Evolutionary conservation across 306 rosid species (phyloP), one percentile per base, ranked within the genome.

Genomic region (Myrica gale): DNA sequence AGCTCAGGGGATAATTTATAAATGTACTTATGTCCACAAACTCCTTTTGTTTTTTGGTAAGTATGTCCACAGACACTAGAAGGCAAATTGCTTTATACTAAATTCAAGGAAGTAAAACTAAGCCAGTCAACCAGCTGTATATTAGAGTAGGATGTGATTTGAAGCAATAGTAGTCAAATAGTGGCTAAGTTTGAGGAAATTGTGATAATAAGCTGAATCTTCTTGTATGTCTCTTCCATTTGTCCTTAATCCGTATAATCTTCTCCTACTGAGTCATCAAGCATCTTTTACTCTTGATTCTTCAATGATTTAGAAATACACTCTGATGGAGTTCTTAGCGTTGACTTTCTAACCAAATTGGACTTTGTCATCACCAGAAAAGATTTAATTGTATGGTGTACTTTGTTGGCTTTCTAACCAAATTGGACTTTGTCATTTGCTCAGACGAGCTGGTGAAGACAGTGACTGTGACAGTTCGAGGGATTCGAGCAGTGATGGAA

Each of bases 401-500:
- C 3, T 58, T 45, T 72, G 23, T 69, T 73, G 37, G 56, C 20
- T 39, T 76, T 65, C 74, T 73, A 56, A 77, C 68, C 5, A 13
- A 70, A 23, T 72, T 73, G 78, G 37, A 23, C 68, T 77, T 81
- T 75, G 56, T 75, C 26, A 12, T 81, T 66, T 56, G 71, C 75
- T 56, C 85, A 89, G 97, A 89, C 88, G 62, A 78, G 69, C 26
- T 23, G 67, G 85, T 60, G 91, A 89, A 81, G 97, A 90, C 72
- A 85, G 87, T 72, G 96, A 91, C 32, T 54, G 58, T 62, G 96
- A 91, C 78, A 85, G 62, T 73, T 87, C 69, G 72, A 78, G 83
- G 80, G 97, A 91, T 82, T 88, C 94, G 50, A 89, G 98, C 76
- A 94, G 97, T 16, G 96, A 90, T 56, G 93, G 90, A 57, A 93